Conservation (phyloP, 257 asterid genomes). For the Petunia axillaris region DNA sequence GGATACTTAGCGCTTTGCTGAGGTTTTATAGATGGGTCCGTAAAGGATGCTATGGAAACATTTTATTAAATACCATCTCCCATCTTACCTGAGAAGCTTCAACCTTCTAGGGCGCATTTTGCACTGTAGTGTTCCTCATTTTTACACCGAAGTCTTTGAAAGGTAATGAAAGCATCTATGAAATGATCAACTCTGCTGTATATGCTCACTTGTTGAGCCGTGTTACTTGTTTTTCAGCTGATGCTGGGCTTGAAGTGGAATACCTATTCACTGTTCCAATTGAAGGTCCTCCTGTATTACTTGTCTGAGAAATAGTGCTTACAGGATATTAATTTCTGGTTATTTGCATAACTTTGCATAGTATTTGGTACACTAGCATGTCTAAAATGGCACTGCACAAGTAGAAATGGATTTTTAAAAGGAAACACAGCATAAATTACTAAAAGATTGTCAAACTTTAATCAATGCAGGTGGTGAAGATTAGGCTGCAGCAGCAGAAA, state of each 20-base stretch:
- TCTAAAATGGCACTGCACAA: background rate
- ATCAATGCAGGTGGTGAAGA: constrained; percentile 81
- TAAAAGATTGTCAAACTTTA: background rate
- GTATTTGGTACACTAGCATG: constrained; percentile 1
- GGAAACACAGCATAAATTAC: constrained; percentile 2
- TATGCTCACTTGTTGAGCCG: constrained; percentile 9
- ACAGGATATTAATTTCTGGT: constrained; percentile 7
- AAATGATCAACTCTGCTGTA: constrained; percentile 17
- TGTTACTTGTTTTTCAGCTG: background rate
- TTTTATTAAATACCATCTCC: background rate
- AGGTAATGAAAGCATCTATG: background rate
- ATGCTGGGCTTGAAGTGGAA: constrained; percentile 14
- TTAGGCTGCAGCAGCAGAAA: constrained; percentile 93
- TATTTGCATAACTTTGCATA: background rate
- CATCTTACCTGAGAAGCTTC: background rate
- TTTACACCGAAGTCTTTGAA: background rate
- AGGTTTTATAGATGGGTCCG: background rate
- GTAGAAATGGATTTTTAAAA: background rate
- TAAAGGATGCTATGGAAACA: background rate
- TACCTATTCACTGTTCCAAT: background rate
- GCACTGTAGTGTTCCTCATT: background rate
- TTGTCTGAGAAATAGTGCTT: background rate
- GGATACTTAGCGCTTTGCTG: background rate
- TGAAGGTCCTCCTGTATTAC: background rate
- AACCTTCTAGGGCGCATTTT: background rate